These are phyloP conservation scores for Saccharomycopsis olivae DNA, from an alignment of 805 yeast species.

Conservation along the genomic window DNA sequence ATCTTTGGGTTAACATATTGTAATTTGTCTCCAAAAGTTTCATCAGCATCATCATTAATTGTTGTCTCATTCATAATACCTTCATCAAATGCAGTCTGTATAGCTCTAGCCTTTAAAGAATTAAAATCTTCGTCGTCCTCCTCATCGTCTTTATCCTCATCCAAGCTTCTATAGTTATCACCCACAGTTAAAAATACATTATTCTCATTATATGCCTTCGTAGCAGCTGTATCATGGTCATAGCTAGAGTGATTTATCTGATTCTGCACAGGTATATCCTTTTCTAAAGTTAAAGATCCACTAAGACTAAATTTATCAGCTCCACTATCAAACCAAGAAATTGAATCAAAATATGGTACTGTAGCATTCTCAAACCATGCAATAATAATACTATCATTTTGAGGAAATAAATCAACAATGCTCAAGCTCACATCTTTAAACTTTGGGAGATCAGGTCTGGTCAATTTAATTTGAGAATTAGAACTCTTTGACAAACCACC, in stretches of 20 bases:
- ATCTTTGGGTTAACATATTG: conserved; percentile 15
- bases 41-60: conserved; percentile 26
- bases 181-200: conserved; percentile 43
- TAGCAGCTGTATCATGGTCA: conserved; percentile 39
- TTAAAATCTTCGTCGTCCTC: neutral
- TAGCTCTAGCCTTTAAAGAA: conserved; percentile 17
- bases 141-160: conserved; percentile 32
- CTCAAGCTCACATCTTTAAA: conserved; percentile 19
- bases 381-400: conserved; percentile 29
- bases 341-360: conserved; percentile 44
- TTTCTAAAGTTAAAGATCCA: conserved; percentile 1
- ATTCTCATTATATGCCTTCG: conserved; percentile 49
- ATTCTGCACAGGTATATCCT: conserved; percentile 3
- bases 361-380: conserved; percentile 57
- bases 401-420: conserved; percentile 25
- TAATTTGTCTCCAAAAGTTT: conserved; percentile 45
- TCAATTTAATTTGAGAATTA: conserved; percentile 33
- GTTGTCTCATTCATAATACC: conserved; percentile 25
- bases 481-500: conserved; percentile 36
- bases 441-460: conserved; percentile 32
- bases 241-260: conserved; percentile 10
- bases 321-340: conserved; percentile 39
- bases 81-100: conserved; percentile 28
- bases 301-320: conserved; percentile 7
- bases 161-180: conserved; percentile 46